These are phyloP conservation scores for Oryza longistaminata DNA, from an alignment of 176 grass and related monocot genomes.

Conservation along the genomic window DNA sequence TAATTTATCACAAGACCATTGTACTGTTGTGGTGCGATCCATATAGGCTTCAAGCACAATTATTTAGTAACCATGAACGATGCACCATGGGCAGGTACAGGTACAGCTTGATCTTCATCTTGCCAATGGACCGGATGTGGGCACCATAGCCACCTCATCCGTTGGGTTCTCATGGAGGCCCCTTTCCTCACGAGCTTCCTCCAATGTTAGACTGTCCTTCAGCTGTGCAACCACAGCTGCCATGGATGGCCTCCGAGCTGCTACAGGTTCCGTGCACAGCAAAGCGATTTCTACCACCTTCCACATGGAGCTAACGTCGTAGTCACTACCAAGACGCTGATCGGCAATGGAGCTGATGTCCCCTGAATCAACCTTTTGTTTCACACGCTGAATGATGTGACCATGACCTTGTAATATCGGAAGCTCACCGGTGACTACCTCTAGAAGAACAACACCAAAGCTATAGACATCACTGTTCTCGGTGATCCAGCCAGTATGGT, in stretches of 20 bases:
- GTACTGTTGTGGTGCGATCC: no score
- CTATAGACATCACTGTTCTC: constrained; percentile 24
- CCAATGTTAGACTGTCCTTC: background rate
- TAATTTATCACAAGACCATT: no score
- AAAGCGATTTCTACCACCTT: background rate
- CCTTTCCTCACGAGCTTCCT: background rate
- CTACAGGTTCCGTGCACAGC: background rate
- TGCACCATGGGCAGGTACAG: no score
- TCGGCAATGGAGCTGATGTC: background rate
- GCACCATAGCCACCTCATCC: background rate
- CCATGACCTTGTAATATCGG: background rate
- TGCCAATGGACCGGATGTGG: background rate
- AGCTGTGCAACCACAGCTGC: background rate
- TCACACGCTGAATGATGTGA: background rate
- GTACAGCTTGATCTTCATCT: background rate
- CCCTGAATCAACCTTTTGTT: background rate
- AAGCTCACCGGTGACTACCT: constrained; percentile 29
- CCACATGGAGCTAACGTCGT: background rate
- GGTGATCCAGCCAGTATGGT: background rate
- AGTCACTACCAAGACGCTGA: background rate
- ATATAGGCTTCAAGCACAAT: no score
- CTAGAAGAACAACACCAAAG: constrained; percentile 19
- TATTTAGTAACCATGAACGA: no score
- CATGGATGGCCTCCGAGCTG: background rate
- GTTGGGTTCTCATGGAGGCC: background rate